Evolutionary conservation across 768 basidiomycete genomes (phyloP), one percentile per base, ranked within the genome.

Genomic region (Naganishia kalamii): DNA sequence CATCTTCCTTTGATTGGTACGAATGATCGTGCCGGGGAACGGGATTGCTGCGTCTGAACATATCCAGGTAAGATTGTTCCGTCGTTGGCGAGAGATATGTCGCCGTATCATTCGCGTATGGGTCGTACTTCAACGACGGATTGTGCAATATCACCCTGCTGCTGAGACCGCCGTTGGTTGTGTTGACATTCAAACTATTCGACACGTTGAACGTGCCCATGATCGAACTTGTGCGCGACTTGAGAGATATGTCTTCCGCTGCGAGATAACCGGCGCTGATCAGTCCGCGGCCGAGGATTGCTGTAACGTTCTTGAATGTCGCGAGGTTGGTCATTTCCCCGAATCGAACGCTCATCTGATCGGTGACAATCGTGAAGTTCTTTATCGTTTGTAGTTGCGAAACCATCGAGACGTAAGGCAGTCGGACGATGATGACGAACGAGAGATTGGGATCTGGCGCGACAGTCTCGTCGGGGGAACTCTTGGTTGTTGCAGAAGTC

Each of bases 181-280:
- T 69, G 61, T 74, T 77, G 50, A 76, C 51, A 30, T 52, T 67
- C 50, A 78, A 44, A n/a, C 62, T 62, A 27, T 72, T 62, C 4
- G 72, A 70, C 11, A 76, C 66, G 54, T 78, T 78, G 51, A 68
- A 76, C 21, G 41, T 66, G 1, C 77, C 77, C 40, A 52, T 65
- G 19, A 78, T 68, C 35, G 70, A 61, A 57, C 71, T 72, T 13
- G 67, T 64, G 27, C 50, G 65, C 7, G 74, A 67, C n/a, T 63
- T 33, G 21, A 75, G 50, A 11, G 63, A 65, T 21, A 72, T 69
- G 37, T 62, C 67, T 37, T 68, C 60, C 19, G 71, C 76, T 27
- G 68, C 66, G 32, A 73, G 67, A 60, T 75, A 72, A 3, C 43
- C 65, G 4, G 66, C 74, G 12, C 62, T 30, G 33, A 75, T 68